A percentile compares a stretch with the other conserved stretches of the same genome.
phyloP scores from a whole-genome alignment of 192 early-diverging fungal genomes.

The Gaertneriomyces sp. region DNA sequence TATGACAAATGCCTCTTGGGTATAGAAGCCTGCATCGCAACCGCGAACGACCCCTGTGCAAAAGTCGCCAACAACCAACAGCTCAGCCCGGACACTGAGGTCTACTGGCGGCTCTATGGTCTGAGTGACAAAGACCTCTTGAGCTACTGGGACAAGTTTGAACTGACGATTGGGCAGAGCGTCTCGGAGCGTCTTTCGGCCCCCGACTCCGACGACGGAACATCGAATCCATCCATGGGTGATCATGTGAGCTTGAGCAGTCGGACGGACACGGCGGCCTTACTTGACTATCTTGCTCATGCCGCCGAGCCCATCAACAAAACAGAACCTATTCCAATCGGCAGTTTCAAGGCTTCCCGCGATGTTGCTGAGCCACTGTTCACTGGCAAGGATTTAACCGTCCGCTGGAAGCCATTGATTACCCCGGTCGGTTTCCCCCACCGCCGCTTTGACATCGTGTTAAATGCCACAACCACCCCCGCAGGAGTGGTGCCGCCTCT shows the following conservation, averaged over 20 bases:
- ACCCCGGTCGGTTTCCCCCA: background rate
- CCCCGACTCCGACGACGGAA: no score
- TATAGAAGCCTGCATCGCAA: background rate
- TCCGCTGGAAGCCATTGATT: background rate
- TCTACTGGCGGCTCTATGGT: slow-evolving; percentile 1
- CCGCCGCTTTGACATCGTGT: background rate
- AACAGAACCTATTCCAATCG: background rate
- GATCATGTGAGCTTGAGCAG: no score
- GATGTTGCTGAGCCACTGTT: background rate
- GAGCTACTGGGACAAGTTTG: background rate
- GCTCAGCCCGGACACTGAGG: background rate
- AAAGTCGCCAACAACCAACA: background rate
- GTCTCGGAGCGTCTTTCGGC: no score
- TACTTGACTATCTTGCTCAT: background rate
- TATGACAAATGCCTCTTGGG: background rate
- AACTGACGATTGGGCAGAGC: background rate
- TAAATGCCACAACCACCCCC: background rate
- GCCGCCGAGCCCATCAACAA: background rate
- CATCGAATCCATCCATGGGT: no score
- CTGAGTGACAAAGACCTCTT: background rate
- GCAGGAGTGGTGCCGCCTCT: background rate
- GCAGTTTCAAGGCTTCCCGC: background rate
- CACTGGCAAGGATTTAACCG: background rate
- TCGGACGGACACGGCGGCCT: no score
- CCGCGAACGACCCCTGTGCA: background rate